phyloP scores from a whole-genome alignment of 2,329 filamentous ascomycete genomes.

The Trichoderma arundinaceum region DNA sequence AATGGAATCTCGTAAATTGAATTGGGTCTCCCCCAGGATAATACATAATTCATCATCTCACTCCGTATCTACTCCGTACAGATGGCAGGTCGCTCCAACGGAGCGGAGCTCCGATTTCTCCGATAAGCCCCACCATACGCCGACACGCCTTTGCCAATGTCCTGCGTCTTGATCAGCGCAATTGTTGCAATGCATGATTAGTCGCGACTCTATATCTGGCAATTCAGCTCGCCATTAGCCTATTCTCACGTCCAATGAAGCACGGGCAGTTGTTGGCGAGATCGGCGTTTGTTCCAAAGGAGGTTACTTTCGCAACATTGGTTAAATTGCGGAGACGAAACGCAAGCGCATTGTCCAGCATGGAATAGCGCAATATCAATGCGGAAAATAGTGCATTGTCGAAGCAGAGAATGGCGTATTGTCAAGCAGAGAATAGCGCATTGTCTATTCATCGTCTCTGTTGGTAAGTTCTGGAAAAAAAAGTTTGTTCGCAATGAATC shows the following conservation, averaged over 20 bases:
- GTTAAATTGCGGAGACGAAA: no score
- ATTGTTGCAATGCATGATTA: not conserved
- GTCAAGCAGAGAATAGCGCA: not conserved
- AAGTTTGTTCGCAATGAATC: not conserved
- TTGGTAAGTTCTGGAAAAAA: not conserved
- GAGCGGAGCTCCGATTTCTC: slow-evolving; percentile 25
- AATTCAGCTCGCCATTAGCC: not conserved
- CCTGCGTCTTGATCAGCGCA: no score
- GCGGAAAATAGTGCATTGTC: no score
- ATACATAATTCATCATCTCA: no score
- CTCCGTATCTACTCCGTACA: slow-evolving; percentile 9
- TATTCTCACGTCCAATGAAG: no score
- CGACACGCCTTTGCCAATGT: not conserved
- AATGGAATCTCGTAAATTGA: no score
- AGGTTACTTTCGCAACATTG: no score
- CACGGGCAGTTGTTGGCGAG: not conserved
- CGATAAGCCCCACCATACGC: slow-evolving; percentile 10
- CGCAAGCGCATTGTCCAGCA: no score
- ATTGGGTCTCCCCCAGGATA: no score
- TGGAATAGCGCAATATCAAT: no score
- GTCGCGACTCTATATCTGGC: no score
- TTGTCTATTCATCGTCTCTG: not conserved
- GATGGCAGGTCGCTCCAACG: not conserved
- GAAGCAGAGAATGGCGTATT: not conserved
- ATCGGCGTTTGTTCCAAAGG: not conserved